Base-by-base conservation (phyloP, 768 basidiomycete genomes). In the Amanita phalloides region DNA sequence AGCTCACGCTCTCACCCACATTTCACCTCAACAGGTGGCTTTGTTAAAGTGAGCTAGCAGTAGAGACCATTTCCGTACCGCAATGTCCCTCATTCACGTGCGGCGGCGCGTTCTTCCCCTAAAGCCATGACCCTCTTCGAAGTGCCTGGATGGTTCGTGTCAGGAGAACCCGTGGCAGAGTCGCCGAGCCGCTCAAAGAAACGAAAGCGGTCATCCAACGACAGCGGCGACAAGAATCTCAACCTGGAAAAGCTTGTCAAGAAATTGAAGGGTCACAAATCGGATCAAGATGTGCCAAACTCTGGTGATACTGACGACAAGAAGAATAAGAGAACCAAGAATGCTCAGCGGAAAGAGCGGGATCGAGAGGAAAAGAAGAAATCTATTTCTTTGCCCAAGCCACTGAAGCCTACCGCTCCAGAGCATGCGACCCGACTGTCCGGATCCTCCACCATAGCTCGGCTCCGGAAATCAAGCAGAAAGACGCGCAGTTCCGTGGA, bases 121-220 rank as follows among this genome's bases (percentile, higher is more conserved):
- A 25, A 32, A 11, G 9, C 32, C 9, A 32, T 53, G 53, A 39
- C 53, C 41, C 68, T 78, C 56, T 86, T 87, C 64, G 69, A 82
- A 39, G 78, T 86, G 17, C 79, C 84, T 3, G 85, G 85, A 14
- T 87, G 85, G 85, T 72, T 77, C 28, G 66, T 86, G 11, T 64
- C 72, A 35, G 62, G 70, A 20, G 64, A 60, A 6, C 74, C 76
- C 5, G 62, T 78, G 42, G 53, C 66, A 28, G 65, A 69, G 39
- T 58, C 65, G 4, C 57, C 54, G 35, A 49, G 54, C 1, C 62
- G 63, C 21, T 75, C 74, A 14, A 81, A 74, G 60, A 86, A 81
- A 56, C 78, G 80, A 41, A 78, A 81, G 61, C 72, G 75, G 33
- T 64, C 69, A 2, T 54, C 60, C 17, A 60, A 61, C 21, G 71